These are phyloP conservation scores for Periconia macrospinosa DNA, from an alignment of 2,329 filamentous ascomycete genomes.

Conservation along the genomic window DNA sequence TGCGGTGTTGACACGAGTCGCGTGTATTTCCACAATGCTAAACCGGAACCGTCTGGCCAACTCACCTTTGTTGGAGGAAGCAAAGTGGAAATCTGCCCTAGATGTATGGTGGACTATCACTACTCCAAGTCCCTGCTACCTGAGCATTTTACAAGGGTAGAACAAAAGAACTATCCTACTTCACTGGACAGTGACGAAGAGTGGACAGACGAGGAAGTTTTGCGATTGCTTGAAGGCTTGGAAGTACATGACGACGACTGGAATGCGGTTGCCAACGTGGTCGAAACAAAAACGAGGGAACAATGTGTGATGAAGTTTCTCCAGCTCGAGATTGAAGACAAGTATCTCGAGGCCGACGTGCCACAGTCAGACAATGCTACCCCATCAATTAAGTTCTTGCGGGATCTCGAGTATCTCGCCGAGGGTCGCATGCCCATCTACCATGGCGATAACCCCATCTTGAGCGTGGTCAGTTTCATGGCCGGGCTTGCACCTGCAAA, in stretches of 20 bases:
- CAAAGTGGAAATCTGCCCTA: slow-evolving; percentile 88
- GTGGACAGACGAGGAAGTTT: slow-evolving; percentile 87
- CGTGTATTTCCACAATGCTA: slow-evolving; percentile 71
- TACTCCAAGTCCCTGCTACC: slow-evolving; percentile 78
- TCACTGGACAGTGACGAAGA: slow-evolving; percentile 81
- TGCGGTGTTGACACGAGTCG: slow-evolving; percentile 89
- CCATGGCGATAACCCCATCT: slow-evolving; percentile 91
- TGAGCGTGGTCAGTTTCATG: slow-evolving; percentile 94
- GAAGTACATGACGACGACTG: slow-evolving; percentile 96
- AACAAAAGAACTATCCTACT: slow-evolving; percentile 80
- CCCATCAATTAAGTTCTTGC: slow-evolving; percentile 46
- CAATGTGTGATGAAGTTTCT: slow-evolving; percentile 97
- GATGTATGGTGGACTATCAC: slow-evolving; percentile 82
- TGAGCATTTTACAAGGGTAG: slow-evolving; percentile 83
- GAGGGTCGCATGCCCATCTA: slow-evolving; percentile 85
- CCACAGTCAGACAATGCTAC: slow-evolving; percentile 48
- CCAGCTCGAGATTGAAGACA: slow-evolving; percentile 95
- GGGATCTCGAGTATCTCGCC: slow-evolving; percentile 64
- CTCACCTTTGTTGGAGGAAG: slow-evolving; percentile 60
- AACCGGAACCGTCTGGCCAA: slow-evolving; percentile 52
- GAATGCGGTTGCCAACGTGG: slow-evolving; percentile 89
- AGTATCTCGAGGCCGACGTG: slow-evolving; percentile 84
- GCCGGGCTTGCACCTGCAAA: slow-evolving; percentile 88
- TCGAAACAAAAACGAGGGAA: slow-evolving; percentile 86
- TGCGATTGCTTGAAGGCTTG: slow-evolving; percentile 87